Evolutionary conservation across 768 basidiomycete species (phyloP), one percentile per base, ranked within the genome.

Genomic region (Boletus insuetus): DNA sequence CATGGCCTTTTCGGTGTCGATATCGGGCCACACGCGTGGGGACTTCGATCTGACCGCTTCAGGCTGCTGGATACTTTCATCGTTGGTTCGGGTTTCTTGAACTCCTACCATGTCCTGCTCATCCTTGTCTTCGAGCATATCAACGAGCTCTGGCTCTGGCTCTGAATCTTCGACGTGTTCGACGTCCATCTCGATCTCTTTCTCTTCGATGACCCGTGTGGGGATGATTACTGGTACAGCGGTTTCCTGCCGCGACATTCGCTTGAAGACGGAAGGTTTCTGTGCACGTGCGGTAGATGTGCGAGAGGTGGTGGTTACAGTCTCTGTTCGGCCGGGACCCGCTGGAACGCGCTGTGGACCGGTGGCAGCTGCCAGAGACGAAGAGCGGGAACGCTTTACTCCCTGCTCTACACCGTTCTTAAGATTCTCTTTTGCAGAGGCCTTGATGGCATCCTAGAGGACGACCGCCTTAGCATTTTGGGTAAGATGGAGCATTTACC

Each of bases 21-120:
- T 74, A 40, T 89, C 85, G n/a, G 90, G 90, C 88, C 90, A 92
- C 43, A 85, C 65, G 49, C 82, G 79, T 40, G 79, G 68, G 22
- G 74, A 68, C 58, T 79, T 80, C 47, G 74, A 59, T 42, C 69
- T 73, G n/a, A 70, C 65, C 7, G 68, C 58, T 53, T 68, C 64
- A n/a, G 71, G 69, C 7, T 75, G 77, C 13, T 58, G 64, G 40
- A 73, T 69, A 31, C 79, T 79, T 49, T 81, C 81, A 35, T 81
- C 79, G 58, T 70, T 74, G 41, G 78, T 75, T 16, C 78, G 75
- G 40, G 60, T 61, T 40, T 68, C 55, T 46, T 73, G 67, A 46
- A 83, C 74, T 31, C 77, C 80, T 49, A 86, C 69, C 84, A 89
- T 86, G n/a, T 72, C 73, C 46, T 86, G 82, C 9, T 83, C 81